Evolutionary conservation across 2,329 filamentous ascomycete species (phyloP), one percentile per base, ranked within the genome.

Genomic region (Zopfia rhizophila): DNA sequence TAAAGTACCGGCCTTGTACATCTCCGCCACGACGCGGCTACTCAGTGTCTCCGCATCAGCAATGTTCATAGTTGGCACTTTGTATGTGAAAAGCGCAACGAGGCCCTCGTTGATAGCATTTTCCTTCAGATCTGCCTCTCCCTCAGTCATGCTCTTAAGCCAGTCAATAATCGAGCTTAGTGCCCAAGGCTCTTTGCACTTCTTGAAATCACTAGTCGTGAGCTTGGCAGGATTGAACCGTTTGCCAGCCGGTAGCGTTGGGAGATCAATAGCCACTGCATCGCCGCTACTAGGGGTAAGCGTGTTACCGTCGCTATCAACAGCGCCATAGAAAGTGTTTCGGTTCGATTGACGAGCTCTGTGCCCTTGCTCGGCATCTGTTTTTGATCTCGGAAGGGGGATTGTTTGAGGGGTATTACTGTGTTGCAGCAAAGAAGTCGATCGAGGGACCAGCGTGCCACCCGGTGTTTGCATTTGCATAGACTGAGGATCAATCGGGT

Each of bases 41-140:
- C 90, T 90, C 38, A 99, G 78, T 1, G 87, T 88, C 69, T 99
- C 94, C 0, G 94, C 94, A 77, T 99, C 95, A 5, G 93, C 92
- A 29, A 94, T 93, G 61, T 99, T 97, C 91, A 99, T 97, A 0
- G 91, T 99, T 0, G 94, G 92, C 1, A 99, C 91, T 72, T 97
- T 97, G 73, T 90, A 84, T 2, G 90, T 96, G 69, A 99, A 97
- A 5, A 99, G 78, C 21, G 87, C 89, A 29, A 96, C 86, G 29
- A 99, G 80, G 2, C 90, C 92, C 58, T 97, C 92, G 47, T 91
- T 87, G 38, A 99, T 86, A 2, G 89, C 87, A 63, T 91, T 89
- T 65, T 89, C 84, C 66, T 89, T 91, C 33, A 99, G 76, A 70
- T 99, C 91, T 8, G 87, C 85, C 65, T 97, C 93, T 27, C 93